phyloP scores from a whole-genome alignment of 2,329 filamentous ascomycete genomes.

The Xylaria sp. region DNA sequence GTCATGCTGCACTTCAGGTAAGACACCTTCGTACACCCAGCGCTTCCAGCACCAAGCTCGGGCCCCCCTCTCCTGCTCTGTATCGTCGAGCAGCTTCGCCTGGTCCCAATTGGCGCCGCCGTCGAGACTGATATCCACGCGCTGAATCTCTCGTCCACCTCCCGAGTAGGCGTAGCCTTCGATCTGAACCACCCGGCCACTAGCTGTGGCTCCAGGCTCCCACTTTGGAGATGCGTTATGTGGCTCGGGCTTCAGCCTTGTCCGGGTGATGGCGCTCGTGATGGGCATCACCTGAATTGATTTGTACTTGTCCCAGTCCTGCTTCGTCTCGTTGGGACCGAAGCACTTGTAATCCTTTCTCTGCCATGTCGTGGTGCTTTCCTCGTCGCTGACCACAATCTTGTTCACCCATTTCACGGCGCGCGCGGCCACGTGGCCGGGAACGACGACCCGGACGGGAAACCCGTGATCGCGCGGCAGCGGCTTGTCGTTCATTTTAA shows the following conservation, averaged over 20 bases:
- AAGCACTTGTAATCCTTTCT: conserved; percentile 72
- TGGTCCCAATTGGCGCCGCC: conserved; percentile 69
- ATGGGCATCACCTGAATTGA: conserved; percentile 73
- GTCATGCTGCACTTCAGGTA: conserved; percentile 43
- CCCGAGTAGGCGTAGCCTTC: conserved; percentile 72
- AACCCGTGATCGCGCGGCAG: conserved; percentile 70
- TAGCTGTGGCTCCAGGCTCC: conserved; percentile 1
- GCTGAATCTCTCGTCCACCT: conserved; percentile 67
- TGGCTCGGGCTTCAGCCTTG: conserved; percentile 33
- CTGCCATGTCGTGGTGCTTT: conserved; percentile 70
- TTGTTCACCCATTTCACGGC: conserved; percentile 73
- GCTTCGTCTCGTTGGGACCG: conserved; percentile 64
- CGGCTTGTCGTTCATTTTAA: conserved; percentile 68
- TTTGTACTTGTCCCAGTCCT: conserved; percentile 67
- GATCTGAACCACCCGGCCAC: conserved; percentile 43
- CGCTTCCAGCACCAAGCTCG: conserved; percentile 68
- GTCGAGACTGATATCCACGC: conserved; percentile 71
- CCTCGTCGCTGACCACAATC: conserved; percentile 68
- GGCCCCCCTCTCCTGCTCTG: conserved; percentile 44
- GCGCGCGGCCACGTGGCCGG: conserved; percentile 69
- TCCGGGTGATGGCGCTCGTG: conserved; percentile 66
- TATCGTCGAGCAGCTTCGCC: conserved; percentile 61
- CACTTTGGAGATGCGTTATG: background rate
- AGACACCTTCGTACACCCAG: conserved; percentile 61
- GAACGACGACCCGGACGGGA: conserved; percentile 66